Percentiles rank a stretch among this genome's conserved stretches.
These are phyloP conservation scores for Botrytis fabae DNA, from an alignment of 2,329 filamentous ascomycete genomes.

Conservation along the genomic window DNA sequence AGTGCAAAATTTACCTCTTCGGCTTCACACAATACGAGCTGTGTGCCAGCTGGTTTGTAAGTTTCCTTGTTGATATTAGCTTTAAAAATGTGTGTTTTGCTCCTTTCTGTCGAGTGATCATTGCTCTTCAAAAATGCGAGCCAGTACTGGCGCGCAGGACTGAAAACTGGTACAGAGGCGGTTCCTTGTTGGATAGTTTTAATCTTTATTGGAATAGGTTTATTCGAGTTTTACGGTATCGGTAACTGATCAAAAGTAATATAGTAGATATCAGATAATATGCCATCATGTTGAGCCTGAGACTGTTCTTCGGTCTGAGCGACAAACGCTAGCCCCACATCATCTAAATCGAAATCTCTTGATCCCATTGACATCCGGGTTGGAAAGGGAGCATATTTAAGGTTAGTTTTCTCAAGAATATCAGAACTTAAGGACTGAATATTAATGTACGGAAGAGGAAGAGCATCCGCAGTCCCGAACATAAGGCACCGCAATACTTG, in stretches of 20 bases:
- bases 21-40: neutral
- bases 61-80: accelerated
- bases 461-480: neutral
- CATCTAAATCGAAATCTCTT: neutral
- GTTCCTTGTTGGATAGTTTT: neutral
- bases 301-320: neutral
- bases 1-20: neutral
- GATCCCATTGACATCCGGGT: neutral
- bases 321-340: neutral
- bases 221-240: neutral
- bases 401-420: neutral
- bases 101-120: neutral
- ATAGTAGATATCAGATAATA: neutral
- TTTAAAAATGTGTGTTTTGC: neutral
- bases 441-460: neutral
- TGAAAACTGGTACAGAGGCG: neutral
- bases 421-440: neutral
- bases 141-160: accelerated
- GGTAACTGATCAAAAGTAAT: neutral
- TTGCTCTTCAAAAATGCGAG: neutral
- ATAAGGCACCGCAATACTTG: neutral
- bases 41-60: accelerated
- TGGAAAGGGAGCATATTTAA: neutral
- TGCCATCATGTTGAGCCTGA: neutral
- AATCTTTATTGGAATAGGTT: neutral